Conservation (phyloP, 2,329 filamentous ascomycete genomes). For the Aspergillus sp. region DNA sequence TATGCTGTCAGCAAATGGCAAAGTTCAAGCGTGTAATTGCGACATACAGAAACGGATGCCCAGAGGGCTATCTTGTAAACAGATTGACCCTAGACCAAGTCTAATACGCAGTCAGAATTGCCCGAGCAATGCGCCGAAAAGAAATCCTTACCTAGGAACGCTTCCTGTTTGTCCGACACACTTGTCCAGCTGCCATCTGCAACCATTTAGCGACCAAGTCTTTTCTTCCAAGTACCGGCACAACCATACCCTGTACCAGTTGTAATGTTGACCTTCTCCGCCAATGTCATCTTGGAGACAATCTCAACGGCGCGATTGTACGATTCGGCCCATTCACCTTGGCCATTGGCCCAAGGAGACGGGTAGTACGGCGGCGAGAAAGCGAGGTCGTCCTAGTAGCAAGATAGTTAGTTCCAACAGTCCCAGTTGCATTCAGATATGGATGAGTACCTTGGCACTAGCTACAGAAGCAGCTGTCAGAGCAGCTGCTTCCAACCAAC, state of each 20-base stretch:
- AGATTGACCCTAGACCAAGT: constrained; percentile 68
- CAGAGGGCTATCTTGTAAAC: constrained; percentile 81
- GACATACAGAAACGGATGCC: constrained; percentile 67
- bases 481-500: constrained; percentile 33
- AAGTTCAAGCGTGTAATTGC: not conserved
- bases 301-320: constrained; percentile 75
- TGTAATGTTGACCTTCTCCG: constrained; percentile 93
- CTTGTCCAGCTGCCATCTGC: constrained; percentile 65
- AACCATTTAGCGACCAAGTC: not conserved
- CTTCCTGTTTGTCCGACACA: constrained; percentile 72
- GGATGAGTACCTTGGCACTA: constrained; percentile 31
- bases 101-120: constrained; percentile 14
- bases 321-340: constrained; percentile 72
- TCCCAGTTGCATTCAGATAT: not conserved
- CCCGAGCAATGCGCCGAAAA: not conserved
- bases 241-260: constrained; percentile 75
- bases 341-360: constrained; percentile 79
- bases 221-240: not conserved
- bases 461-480: constrained; percentile 33
- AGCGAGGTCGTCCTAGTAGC: constrained; percentile 28
- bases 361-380: constrained; percentile 72
- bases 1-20: not conserved
- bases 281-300: constrained; percentile 76
- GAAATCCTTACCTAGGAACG: constrained; percentile 38
- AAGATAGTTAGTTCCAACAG: not conserved